Base-by-base conservation (phyloP, 2,329 filamentous ascomycete species). In the Coleophoma cylindrospora region DNA sequence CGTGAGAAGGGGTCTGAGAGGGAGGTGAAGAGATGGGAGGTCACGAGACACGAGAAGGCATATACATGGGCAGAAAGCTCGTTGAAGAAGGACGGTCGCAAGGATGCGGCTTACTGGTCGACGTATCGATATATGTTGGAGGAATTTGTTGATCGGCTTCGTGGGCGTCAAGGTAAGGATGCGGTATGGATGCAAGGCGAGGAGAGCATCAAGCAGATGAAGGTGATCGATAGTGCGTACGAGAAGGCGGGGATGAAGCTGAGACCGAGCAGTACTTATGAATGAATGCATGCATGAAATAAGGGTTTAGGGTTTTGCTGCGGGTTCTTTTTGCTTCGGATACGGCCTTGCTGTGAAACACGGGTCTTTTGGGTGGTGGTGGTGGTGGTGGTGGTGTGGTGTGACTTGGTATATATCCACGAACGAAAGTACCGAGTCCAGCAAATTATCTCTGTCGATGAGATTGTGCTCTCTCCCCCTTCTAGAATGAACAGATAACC, bases 51-150 rank as follows among this genome's bases (percentile, higher is more conserved):
- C 21, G 47, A 53, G 40, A 60, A 58, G 36, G 56, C 47, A 9
- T 62, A 62, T 49, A 54, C 37, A 2, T 61, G 56, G 57, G 32
- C 46, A 3, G 27, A 27, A 27, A 27, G 27, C 27, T 27, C 27
- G 27, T 27, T 27, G 27, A 27, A 27, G 27, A 51, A 53, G 21
- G 27, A 45, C 34, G 40, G 9, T 4, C 6, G 45, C 33, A 34
- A 43, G 3, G 62, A 67, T 10, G 64, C 70, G 58, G 56, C 57
- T 2, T 70, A 61, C 49, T 76, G 73, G 74, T 62, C 65, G 32
- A 68, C 70, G 13, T 76, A 74, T 57, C 66, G 71, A 8, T 64
- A 75, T 56, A 68, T 73, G 64, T 64, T 79, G 32, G 73, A 77
- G 59, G 65, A 70, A 51, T 79, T 79, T 56, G 72, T 77, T 12